Base-by-base conservation (phyloP, 108 stramenopile genomes). In the Mediolabrus comicus region DNA sequence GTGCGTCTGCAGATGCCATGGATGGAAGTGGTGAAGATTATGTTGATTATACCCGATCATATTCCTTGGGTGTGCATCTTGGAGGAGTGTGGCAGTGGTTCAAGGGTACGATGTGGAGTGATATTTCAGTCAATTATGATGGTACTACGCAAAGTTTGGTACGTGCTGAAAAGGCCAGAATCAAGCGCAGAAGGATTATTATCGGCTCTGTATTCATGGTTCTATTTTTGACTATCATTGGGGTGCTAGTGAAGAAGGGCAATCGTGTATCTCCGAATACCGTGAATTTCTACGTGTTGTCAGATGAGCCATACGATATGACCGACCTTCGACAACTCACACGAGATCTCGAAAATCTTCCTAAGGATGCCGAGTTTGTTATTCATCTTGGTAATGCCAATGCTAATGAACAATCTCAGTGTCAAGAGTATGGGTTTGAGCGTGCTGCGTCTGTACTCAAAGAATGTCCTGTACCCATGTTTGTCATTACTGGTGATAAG, bases 371-470 rank as follows among this genome's bases (percentile, higher is more conserved):
- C 4, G 84, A 88, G 25, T 94, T 91, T 69, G 43, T 91, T 1
- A 63, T 88, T 34, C 92, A 94, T 73, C 52, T 94, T 17, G 92
- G 92, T 9, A 88, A 94, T 67, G 78, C 86, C 62, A 90, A 90
- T 38, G 64, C 75, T 22, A 79, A 85, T 30, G 51, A 63, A 1
- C 59, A 76, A n/a, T 71, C 77, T 26, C 27, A 56, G 28, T 94
- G 92, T 53, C 67, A 84, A 34, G 62, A 69, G 52, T 74, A 74
- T 13, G 84, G 78, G 9, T 88, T 82, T 57, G 59, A 65, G 12
- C 80, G 83, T 31, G 80, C 75, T 26, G 65, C 79, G 14, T 56
- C 67, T 25, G 46, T 92, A 11, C 39, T 83, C 25, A 51, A 67
- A 39, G 43, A 83, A 33, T 77, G 82, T 31, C 85, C 84, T 0